phyloP scores from a whole-genome alignment of 768 basidiomycete species.

The Goffeauzyma gilvescens region DNA sequence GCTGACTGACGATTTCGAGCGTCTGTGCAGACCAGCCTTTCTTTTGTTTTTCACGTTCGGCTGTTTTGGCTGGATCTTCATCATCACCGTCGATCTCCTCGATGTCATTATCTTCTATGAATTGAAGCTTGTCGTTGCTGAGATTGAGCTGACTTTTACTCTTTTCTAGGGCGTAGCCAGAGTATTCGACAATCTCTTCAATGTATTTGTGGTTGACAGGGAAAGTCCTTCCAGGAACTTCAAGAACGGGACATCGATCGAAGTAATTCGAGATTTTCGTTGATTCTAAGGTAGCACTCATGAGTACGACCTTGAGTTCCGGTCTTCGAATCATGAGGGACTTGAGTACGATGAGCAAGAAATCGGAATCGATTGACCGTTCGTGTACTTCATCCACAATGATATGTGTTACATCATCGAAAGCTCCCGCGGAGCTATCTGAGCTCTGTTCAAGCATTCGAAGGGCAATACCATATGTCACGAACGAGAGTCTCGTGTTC shows the following conservation, averaged over 20 bases:
- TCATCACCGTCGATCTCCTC: slow-evolving; percentile 31
- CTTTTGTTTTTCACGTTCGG: no score
- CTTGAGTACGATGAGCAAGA: slow-evolving; percentile 81
- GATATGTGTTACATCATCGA: slow-evolving; percentile 93
- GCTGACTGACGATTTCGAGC: slow-evolving; percentile 54
- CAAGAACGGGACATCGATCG: slow-evolving; percentile 57
- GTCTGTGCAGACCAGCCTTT: slow-evolving; percentile 54
- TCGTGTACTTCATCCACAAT: slow-evolving; percentile 96
- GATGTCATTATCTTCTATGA: no score
- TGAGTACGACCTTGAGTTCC: slow-evolving; percentile 84
- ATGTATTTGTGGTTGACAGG: slow-evolving; percentile 70
- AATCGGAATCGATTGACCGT: slow-evolving; percentile 90
- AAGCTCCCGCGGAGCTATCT: slow-evolving; percentile 50
- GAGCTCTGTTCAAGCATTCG: slow-evolving; percentile 79
- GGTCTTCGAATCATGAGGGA: slow-evolving; percentile 54
- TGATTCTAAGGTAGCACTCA: slow-evolving; percentile 83
- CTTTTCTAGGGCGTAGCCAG: slow-evolving; percentile 59
- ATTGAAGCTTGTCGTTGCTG: no score
- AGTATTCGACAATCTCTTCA: slow-evolving; percentile 75
- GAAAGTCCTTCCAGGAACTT: slow-evolving; percentile 84
- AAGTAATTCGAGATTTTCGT: slow-evolving; percentile 59
- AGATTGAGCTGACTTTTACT: no score
- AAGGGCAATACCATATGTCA: slow-evolving; percentile 85
- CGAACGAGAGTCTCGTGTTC: slow-evolving; percentile 50
- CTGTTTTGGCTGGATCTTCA: no score